Conservation (phyloP, 306 rosid genomes). For the Herpetospermum pedunculosum region DNA sequence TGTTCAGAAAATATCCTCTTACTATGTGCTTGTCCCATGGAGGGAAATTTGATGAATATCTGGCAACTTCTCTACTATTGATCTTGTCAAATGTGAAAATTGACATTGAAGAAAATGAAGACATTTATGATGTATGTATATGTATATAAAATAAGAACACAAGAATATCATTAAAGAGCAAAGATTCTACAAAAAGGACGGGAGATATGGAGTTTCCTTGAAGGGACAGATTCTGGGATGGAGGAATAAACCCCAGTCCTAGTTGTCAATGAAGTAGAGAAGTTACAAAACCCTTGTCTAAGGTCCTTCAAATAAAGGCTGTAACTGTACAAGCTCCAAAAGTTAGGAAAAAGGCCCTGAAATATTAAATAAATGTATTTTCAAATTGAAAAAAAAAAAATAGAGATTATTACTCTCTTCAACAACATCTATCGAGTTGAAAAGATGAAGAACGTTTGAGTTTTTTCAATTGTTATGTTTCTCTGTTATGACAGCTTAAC, state of each 20-base stretch:
- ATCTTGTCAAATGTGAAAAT: not conserved
- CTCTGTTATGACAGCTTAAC: not conserved
- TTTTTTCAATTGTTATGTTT: not conserved
- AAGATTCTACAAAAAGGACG: not conserved
- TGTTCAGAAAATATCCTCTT: not conserved
- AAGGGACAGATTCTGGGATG: not conserved
- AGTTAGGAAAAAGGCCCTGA: not conserved
- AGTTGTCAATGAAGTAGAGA: not conserved
- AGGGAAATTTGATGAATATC: not conserved
- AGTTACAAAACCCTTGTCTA: not conserved
- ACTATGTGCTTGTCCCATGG: not conserved
- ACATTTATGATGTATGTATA: not conserved
- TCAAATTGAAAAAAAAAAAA: not conserved
- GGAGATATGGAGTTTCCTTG: not conserved
- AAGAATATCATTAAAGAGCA: not conserved
- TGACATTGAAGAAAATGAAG: not conserved
- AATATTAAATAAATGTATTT: not conserved
- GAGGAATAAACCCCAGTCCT: not conserved
- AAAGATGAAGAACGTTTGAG: not conserved
- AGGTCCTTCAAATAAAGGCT: not conserved
- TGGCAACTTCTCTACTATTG: not conserved
- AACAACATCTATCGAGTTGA: not conserved
- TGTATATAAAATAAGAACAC: not conserved
- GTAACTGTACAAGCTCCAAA: not conserved
- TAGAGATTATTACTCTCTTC: not conserved